These are phyloP conservation scores for Echinosophora koreensis DNA, from an alignment of 306 rosid species.

Conservation along the genomic window DNA sequence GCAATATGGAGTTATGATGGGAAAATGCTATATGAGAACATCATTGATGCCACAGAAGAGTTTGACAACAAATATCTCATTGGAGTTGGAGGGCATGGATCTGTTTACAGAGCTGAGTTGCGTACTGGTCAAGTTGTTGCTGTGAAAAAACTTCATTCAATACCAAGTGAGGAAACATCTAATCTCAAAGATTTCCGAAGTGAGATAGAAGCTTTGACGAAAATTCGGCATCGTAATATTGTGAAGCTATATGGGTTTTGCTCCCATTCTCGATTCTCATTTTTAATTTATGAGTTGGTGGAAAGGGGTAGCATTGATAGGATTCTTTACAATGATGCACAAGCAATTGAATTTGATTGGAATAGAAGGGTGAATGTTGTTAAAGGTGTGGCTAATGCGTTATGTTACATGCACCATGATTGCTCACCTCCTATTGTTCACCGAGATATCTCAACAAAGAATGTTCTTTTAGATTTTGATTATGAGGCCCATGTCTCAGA, in stretches of 20 bases:
- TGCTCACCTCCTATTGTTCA: conserved; percentile 39
- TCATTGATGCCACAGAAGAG: conserved; percentile 34
- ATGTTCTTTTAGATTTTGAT: conserved; percentile 36
- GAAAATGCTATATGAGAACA: conserved; percentile 16
- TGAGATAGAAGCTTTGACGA: conserved; percentile 34
- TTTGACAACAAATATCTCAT: conserved; percentile 19
- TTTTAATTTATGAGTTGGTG: conserved; percentile 38
- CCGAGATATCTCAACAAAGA: conserved; percentile 39
- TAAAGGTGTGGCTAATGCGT: conserved; percentile 41
- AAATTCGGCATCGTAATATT: conserved; percentile 40
- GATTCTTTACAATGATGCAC: conserved; percentile 24
- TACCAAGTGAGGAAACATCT: background rate
- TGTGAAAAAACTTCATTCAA: conserved; percentile 41
- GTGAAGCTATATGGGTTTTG: conserved; percentile 33
- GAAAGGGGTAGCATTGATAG: conserved; percentile 29
- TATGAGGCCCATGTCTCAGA: conserved; percentile 38
- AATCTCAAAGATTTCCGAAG: background rate
- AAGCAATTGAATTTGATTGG: conserved; percentile 35
- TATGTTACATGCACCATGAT: conserved; percentile 42
- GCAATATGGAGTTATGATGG: conserved; percentile 41
- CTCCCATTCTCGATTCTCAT: background rate
- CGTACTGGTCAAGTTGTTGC: conserved; percentile 29
- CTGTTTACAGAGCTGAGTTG: conserved; percentile 39
- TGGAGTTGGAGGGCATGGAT: conserved; percentile 14
- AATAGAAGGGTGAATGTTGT: conserved; percentile 12